Evolutionary conservation across 768 basidiomycete genomes (phyloP), one percentile per base, ranked within the genome.

Genomic region (Pulveroboletus sp.): DNA sequence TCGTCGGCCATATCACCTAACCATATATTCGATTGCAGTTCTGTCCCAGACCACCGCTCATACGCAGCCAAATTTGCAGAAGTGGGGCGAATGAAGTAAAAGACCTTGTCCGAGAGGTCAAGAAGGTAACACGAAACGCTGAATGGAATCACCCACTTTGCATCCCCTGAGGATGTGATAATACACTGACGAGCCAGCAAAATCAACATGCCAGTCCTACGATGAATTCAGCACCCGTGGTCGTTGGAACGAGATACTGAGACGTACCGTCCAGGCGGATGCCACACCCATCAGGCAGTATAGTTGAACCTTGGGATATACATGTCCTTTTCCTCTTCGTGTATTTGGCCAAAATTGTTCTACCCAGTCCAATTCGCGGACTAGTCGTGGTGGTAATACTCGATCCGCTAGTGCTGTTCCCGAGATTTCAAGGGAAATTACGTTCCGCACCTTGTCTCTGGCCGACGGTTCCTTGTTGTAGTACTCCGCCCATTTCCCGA

Each of bases 141-240:
- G 3, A 17, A 45, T 21, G 45, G 5, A 35, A 39, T 13, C 36
- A 26, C 72, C 41, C 56, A 84, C 94, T 80, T 93, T 96, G 49
- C 82, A 77, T 26, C 93, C 93, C 38, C 74, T 78, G 17, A 96
- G 75, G 52, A 99, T 84, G 59, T 97, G 93, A 62, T 98, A 98
- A 68, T 95, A 98, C n/a, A 94, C 95, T 1, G 89, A 95, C 2
- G 90, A 93, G 1, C 93, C 96, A 18, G 95, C 95, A 64, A 99
- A 97, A 70, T 99, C 96, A 52, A 98, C 76, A 62, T 99, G 95
- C 96, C 94, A 97, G 63, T 97, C 95, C 93, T 94, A 61, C 42
- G 28, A 6, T 35, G 15, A 43, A 38, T 52, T 49, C 32, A 49
- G 39, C 11, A 43, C 39, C 13, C 2, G 48, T 39, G 15, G 4